phyloP scores from a whole-genome alignment of 2,329 filamentous ascomycete genomes.

The Cryphonectria radicalis region DNA sequence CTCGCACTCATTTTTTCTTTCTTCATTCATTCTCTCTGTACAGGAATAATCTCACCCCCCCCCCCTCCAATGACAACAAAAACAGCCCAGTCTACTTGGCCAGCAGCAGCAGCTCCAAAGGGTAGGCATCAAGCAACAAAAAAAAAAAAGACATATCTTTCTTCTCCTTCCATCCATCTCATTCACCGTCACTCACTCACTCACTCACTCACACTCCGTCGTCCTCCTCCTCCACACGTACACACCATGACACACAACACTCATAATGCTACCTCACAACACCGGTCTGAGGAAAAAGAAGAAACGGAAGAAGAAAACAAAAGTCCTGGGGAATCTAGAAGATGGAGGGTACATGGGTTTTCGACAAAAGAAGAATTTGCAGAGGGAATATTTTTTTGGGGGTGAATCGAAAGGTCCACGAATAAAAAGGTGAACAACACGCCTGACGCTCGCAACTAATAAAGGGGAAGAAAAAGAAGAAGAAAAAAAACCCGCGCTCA shows the following conservation, averaged over 20 bases:
- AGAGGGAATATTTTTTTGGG: neutral
- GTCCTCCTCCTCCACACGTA: neutral
- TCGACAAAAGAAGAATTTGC: constrained; percentile 3
- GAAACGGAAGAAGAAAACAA: neutral
- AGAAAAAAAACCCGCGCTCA: constrained; percentile 3
- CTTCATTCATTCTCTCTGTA: neutral
- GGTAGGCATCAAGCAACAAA: constrained; percentile 18
- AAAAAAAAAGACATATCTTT: constrained; percentile 11
- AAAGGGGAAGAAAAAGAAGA: neutral
- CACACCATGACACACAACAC: neutral
- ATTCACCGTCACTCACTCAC: neutral
- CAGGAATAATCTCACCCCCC: constrained; percentile 11
- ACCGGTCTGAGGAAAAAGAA: neutral
- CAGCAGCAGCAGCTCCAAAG: constrained; percentile 28
- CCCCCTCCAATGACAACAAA: constrained; percentile 8
- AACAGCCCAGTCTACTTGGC: constrained; percentile 15
- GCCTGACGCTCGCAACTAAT: constrained; percentile 14
- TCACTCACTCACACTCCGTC: neutral
- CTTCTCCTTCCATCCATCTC: neutral
- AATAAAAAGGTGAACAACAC: constrained; percentile 10
- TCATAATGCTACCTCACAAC: neutral
- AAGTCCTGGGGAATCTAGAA: constrained; percentile 29
- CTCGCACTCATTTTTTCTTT: neutral
- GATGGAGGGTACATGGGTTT: neutral
- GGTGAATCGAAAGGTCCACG: neutral